A percentile compares a stretch with the other conserved stretches of the same genome.
These are phyloP conservation scores for Trichoderma breve DNA, from an alignment of 2,329 filamentous ascomycete species.

Conservation along the genomic window DNA sequence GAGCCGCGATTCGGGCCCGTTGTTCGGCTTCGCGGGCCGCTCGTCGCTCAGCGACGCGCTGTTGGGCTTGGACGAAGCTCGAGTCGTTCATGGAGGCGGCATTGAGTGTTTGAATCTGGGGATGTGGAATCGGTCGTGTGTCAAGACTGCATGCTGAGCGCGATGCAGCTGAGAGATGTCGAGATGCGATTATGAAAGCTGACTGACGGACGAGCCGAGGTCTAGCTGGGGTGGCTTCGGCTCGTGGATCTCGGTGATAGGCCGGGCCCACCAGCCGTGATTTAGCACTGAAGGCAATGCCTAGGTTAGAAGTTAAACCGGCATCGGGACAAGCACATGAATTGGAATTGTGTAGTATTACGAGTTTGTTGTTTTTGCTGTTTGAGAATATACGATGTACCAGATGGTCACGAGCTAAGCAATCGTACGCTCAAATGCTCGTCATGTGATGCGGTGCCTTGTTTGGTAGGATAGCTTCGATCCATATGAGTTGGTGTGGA, in stretches of 20 bases:
- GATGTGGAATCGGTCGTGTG: not conserved
- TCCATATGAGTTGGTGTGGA: not conserved
- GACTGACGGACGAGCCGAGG: slow-evolving; percentile 14
- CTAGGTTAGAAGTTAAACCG: not conserved
- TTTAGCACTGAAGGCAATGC: not conserved
- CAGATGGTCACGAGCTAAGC: not conserved
- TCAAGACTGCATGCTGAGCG: slow-evolving; percentile 12
- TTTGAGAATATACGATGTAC: not conserved
- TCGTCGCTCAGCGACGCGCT: slow-evolving; percentile 79
- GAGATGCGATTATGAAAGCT: slow-evolving; percentile 8
- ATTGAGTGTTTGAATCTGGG: slow-evolving; percentile 25
- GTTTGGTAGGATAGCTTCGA: not conserved
- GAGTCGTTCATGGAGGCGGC: slow-evolving; percentile 47
- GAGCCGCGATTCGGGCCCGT: slow-evolving; percentile 52
- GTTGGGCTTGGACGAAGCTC: slow-evolving; percentile 85
- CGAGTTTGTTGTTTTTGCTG: not conserved
- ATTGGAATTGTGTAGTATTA: not conserved
- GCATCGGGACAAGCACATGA: not conserved
- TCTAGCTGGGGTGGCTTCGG: slow-evolving; percentile 20
- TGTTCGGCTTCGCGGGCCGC: slow-evolving; percentile 68
- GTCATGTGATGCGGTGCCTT: slow-evolving; percentile 8
- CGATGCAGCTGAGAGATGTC: not conserved
- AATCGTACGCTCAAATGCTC: not conserved
- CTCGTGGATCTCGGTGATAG: slow-evolving; percentile 13
- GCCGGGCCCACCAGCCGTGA: slow-evolving; percentile 5